These are phyloP conservation scores for Aspergillus bertholletiae DNA, from an alignment of 495 filamentous ascomycete genomes.

Conservation along the genomic window DNA sequence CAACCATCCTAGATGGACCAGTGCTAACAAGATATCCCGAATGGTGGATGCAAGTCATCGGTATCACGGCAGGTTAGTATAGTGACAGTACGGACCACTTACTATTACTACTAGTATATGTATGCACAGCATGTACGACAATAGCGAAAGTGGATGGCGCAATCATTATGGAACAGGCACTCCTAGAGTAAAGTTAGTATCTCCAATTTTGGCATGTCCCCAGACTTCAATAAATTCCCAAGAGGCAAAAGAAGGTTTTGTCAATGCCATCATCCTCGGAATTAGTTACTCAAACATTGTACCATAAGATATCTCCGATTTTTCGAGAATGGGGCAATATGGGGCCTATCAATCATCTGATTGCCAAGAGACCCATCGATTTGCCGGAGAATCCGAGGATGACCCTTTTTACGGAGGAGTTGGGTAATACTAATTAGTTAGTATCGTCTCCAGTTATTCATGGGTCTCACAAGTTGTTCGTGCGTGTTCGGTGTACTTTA, in stretches of 20 bases:
- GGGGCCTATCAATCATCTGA: not conserved
- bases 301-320: not conserved
- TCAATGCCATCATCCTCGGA: not conserved
- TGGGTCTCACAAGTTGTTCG: no score
- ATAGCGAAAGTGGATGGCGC: no score
- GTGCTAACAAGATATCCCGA: not conserved
- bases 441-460: not conserved
- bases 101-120: no score
- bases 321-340: slow-evolving; percentile 1
- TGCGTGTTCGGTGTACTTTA: no score
- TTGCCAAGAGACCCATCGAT: slow-evolving; percentile 1
- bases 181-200: no score
- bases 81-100: no score
- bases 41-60: not conserved
- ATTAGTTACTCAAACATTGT: not conserved
- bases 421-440: not conserved
- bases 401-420: not conserved
- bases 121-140: no score
- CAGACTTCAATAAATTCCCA: no score
- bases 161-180: not conserved
- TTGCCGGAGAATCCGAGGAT: slow-evolving; percentile 16
- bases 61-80: not conserved
- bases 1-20: not conserved
- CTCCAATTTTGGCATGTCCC: no score
- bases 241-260: not conserved